These are phyloP conservation scores for Solanum aculeatissimum DNA, from an alignment of 305 asterid species.

Conservation along the genomic window DNA sequence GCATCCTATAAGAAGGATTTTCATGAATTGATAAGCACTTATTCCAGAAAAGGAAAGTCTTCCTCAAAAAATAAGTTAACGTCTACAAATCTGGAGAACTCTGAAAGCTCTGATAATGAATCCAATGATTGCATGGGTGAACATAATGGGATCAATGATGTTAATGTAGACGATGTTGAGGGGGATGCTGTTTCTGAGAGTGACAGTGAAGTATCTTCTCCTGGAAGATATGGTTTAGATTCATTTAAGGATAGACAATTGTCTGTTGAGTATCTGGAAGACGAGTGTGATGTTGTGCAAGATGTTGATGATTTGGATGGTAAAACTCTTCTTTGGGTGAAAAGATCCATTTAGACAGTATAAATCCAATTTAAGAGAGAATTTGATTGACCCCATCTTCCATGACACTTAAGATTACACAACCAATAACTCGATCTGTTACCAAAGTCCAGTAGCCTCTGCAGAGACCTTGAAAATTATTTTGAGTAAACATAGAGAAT, in stretches of 20 bases:
- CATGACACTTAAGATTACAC: not conserved
- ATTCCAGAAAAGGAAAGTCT: conserved; percentile 23
- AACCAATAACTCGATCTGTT: not conserved
- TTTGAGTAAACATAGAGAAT: not conserved
- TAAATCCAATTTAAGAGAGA: not conserved
- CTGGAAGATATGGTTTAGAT: conserved; percentile 8
- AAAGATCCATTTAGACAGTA: not conserved
- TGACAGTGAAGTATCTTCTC: conserved; percentile 19
- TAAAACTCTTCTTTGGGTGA: conserved; percentile 3
- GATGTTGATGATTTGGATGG: conserved; percentile 66
- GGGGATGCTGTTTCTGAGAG: conserved; percentile 25
- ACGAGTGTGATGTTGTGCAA: conserved; percentile 40
- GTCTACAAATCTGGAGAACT: conserved; percentile 16
- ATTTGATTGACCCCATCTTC: not conserved
- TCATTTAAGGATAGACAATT: conserved; percentile 30
- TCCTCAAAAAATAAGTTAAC: conserved; percentile 3
- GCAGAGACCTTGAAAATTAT: not conserved
- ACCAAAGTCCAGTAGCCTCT: not conserved
- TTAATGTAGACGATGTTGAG: conserved; percentile 7
- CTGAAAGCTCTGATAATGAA: conserved; percentile 6
- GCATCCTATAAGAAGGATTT: conserved; percentile 55
- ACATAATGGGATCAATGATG: conserved; percentile 6
- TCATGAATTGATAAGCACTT: conserved; percentile 29
- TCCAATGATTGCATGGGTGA: conserved; percentile 17
- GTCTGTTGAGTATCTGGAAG: conserved; percentile 58